A percentile compares a stretch with the other conserved stretches of the same genome.
Conservation (phyloP, 1,284 basidiomycete species). For the Trichosporon asahii region DNA sequence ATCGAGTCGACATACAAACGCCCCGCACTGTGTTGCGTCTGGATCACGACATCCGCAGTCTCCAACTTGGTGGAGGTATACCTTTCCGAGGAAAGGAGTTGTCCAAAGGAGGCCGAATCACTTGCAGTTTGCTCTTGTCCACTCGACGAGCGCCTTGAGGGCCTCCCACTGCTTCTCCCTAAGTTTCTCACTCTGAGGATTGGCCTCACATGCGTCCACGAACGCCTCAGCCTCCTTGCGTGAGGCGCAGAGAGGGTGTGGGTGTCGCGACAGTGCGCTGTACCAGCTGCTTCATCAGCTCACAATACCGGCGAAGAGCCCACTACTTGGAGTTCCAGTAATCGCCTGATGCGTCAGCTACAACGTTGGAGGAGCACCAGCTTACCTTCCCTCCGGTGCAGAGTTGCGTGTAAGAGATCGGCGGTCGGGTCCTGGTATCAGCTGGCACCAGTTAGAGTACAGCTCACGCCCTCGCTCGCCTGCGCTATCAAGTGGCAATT, state of each 20-base stretch:
- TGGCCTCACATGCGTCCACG: constrained; percentile 44
- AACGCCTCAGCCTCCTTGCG: constrained; percentile 36
- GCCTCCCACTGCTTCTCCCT: constrained; percentile 45
- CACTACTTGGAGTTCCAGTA: constrained; percentile 53
- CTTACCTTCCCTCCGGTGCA: constrained; percentile 49
- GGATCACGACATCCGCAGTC: too few species aligned
- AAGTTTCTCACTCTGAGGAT: constrained; percentile 24
- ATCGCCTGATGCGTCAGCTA: constrained; percentile 32
- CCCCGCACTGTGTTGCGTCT: too few species aligned
- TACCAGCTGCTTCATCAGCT: constrained; percentile 38
- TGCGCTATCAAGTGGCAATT: constrained; percentile 45
- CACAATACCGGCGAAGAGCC: neutral
- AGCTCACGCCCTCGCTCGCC: constrained; percentile 40
- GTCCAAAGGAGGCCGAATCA: too few species aligned
- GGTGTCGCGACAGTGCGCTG: constrained; percentile 25
- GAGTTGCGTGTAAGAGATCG: constrained; percentile 47
- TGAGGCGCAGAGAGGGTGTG: constrained; percentile 37
- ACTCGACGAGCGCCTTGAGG: constrained; percentile 41
- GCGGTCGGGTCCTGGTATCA: constrained; percentile 38
- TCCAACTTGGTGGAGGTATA: too few species aligned
- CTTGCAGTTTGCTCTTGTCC: constrained; percentile 38
- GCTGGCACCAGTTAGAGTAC: neutral
- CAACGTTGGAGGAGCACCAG: neutral
- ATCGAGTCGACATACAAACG: too few species aligned
- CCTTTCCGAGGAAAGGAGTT: too few species aligned